Evolutionary conservation across 345 rosid genomes (phyloP).

Genomic region (Abelmoschus esculentus): DNA sequence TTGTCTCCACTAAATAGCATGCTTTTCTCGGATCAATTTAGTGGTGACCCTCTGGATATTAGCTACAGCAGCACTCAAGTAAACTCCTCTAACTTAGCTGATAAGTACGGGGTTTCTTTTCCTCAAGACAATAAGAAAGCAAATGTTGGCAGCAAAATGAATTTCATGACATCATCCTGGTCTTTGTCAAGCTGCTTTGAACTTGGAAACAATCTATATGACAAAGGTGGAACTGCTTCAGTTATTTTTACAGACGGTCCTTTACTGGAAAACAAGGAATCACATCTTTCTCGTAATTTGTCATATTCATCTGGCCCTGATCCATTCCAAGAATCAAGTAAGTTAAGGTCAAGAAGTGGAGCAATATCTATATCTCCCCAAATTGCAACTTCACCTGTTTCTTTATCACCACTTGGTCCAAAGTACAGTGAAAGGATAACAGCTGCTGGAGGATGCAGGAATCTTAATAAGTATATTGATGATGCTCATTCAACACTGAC

Average conservation of each 20-base stretch:
- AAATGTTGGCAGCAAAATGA: slow-evolving; percentile 38
- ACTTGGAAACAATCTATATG: slow-evolving; percentile 24
- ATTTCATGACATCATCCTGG: slow-evolving; percentile 27
- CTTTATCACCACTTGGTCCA: slow-evolving; percentile 86
- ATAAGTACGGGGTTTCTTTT: slow-evolving; percentile 22
- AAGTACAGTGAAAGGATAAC: slow-evolving; percentile 52
- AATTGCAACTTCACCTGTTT: slow-evolving; percentile 36
- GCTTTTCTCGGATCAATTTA: slow-evolving; percentile 48
- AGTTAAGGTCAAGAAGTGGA: slow-evolving; percentile 30
- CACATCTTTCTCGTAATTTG: neutral
- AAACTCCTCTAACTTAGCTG: slow-evolving; percentile 23
- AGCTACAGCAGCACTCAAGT: slow-evolving; percentile 34
- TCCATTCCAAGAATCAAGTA: slow-evolving; percentile 26
- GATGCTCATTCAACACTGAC: slow-evolving; percentile 26
- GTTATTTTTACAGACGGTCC: slow-evolving; percentile 68
- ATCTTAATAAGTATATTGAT: slow-evolving; percentile 24
- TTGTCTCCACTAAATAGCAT: slow-evolving; percentile 58
- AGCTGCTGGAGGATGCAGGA: slow-evolving; percentile 29
- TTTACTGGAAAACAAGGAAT: slow-evolving; percentile 40
- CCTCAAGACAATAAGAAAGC: slow-evolving; percentile 54
- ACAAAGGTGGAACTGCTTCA: slow-evolving; percentile 30
- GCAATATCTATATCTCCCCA: slow-evolving; percentile 38
- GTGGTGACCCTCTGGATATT: slow-evolving; percentile 53
- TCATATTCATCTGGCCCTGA: slow-evolving; percentile 11
- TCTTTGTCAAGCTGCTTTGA: slow-evolving; percentile 43